These are phyloP conservation scores for Debaryomyces subglobosus DNA, from an alignment of 1,139 yeast genomes.

Conservation along the genomic window DNA sequence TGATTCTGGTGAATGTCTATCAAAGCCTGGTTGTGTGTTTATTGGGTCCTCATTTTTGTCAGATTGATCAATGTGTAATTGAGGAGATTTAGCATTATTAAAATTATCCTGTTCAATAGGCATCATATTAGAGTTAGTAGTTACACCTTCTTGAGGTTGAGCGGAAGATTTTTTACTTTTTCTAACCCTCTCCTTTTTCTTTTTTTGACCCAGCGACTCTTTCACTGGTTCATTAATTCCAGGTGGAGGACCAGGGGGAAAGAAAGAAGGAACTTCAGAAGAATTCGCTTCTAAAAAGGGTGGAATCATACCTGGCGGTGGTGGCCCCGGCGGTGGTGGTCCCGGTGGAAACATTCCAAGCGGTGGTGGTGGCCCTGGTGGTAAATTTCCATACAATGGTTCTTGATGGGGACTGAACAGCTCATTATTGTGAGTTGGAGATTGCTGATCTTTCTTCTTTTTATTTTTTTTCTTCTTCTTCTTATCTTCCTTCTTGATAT, in stretches of 20 bases:
- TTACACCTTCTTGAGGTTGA: neutral
- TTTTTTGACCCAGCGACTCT: conserved; percentile 1
- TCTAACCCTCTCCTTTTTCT: conserved; percentile 9
- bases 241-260: conserved; percentile 19
- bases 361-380: conserved; percentile 20
- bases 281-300: conserved; percentile 9
- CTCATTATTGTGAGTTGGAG: conserved; percentile 20
- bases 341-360: conserved; percentile 20
- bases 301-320: conserved; percentile 21
- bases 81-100: neutral
- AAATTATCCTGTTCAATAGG: neutral
- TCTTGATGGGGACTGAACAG: neutral
- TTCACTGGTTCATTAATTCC: conserved; percentile 13
- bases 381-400: conserved; percentile 16
- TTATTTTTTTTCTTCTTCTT: conserved; percentile 16
- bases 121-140: too few relatives aligned
- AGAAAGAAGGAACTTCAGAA: conserved; percentile 11
- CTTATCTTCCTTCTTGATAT: conserved; percentile 12
- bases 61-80: neutral
- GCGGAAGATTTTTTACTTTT: neutral
- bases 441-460: conserved; percentile 25
- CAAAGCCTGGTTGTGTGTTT: neutral
- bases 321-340: conserved; percentile 18
- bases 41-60: neutral
- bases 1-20: neutral